Evolutionary conservation across 495 filamentous ascomycete species (phyloP).

Genomic region (Penicillium canariense): DNA sequence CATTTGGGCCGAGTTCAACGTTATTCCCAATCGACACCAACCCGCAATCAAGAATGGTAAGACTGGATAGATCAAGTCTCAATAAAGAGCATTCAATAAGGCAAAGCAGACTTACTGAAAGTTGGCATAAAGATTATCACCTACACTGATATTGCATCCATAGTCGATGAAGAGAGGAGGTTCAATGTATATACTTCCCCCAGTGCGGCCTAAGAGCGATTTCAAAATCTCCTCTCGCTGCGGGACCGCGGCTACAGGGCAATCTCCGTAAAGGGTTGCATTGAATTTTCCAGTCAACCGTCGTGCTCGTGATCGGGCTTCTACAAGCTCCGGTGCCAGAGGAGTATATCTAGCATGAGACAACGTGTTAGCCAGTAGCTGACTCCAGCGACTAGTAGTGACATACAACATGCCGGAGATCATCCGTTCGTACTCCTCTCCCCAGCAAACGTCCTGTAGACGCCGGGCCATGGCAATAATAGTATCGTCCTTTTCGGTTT

Average conservation of each 20-base stretch:
- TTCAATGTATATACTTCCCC: constrained; percentile 1
- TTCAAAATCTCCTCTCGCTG: not conserved
- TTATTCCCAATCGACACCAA: constrained; percentile 44
- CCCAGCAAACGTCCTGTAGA: not conserved
- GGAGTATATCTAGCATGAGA: not conserved
- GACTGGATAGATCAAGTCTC: constrained; percentile 9
- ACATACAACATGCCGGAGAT: constrained; percentile 49
- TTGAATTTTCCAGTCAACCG: constrained; percentile 2
- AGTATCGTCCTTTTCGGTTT: not conserved
- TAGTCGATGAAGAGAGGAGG: constrained; percentile 7
- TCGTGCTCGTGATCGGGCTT: constrained; percentile 9
- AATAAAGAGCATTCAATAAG: not conserved
- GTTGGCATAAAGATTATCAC: constrained; percentile 44
- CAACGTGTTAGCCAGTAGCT: no score
- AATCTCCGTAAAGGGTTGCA: not conserved
- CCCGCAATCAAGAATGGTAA: constrained; percentile 43
- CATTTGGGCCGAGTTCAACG: constrained; percentile 43
- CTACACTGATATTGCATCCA: constrained; percentile 21
- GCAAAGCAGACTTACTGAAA: constrained; percentile 31
- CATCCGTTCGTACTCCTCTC: constrained; percentile 51
- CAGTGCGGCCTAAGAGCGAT: constrained; percentile 1
- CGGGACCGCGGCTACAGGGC: not conserved
- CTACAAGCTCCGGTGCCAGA: constrained; percentile 4
- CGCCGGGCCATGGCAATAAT: not conserved
- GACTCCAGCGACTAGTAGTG: not conserved